These are phyloP conservation scores for Echites panduratus DNA, from an alignment of 257 asterid species.

Conservation along the genomic window DNA sequence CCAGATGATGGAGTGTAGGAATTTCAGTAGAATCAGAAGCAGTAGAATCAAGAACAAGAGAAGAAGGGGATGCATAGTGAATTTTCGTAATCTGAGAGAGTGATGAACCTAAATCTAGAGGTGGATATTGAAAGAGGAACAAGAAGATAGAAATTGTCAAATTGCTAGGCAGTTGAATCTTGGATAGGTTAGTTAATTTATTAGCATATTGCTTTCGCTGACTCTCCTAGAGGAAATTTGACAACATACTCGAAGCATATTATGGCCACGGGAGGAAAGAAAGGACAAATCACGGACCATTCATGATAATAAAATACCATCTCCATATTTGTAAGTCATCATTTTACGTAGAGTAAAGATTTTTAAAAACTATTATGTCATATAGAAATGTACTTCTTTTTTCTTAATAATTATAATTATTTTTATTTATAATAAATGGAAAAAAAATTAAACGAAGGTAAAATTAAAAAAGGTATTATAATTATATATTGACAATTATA, in stretches of 20 bases:
- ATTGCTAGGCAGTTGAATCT: constrained; percentile 10
- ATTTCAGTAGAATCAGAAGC: constrained; percentile 13
- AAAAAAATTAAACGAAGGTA: too few relatives aligned
- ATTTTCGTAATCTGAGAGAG: background rate
- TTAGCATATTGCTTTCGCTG: background rate
- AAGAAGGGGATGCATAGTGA: constrained; percentile 13
- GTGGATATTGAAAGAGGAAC: background rate
- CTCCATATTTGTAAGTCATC: too few relatives aligned
- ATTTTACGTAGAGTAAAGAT: too few relatives aligned
- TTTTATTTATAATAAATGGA: too few relatives aligned
- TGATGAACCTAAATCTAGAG: too few relatives aligned
- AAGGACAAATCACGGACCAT: background rate
- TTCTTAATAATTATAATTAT: too few relatives aligned
- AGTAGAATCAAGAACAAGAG: constrained; percentile 7
- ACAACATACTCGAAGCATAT: background rate
- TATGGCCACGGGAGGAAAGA: background rate
- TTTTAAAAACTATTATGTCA: too few relatives aligned
- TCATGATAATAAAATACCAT: too few relatives aligned
- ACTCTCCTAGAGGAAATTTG: background rate
- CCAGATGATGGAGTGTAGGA: constrained; percentile 21
- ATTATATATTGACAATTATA: too few relatives aligned
- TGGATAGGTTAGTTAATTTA: background rate
- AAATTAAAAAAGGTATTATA: too few relatives aligned
- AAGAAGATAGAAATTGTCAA: too few relatives aligned
- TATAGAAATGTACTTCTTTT: too few relatives aligned